These are phyloP conservation scores for Hypoxylon sp. DNA, from an alignment of 2,329 filamentous ascomycete species.

Conservation along the genomic window DNA sequence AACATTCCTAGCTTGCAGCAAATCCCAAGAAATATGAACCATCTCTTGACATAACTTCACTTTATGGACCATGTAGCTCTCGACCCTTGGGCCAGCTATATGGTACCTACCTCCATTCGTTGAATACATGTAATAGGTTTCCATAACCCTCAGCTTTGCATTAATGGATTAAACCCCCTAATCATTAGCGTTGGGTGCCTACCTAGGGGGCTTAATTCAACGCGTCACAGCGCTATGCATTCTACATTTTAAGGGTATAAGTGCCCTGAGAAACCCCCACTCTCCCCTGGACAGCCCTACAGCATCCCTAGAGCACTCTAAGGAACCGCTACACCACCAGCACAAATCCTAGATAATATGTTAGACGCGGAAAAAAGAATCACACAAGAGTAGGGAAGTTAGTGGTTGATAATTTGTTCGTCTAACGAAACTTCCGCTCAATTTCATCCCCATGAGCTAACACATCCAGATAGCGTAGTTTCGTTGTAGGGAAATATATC, in stretches of 20 bases:
- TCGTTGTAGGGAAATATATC: neutral
- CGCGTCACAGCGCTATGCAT: neutral
- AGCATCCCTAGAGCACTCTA: neutral
- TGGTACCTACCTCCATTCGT: no score
- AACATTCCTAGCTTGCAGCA: no score
- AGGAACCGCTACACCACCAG: neutral
- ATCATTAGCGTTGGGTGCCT: no score
- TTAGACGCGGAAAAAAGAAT: neutral
- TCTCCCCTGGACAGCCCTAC: neutral
- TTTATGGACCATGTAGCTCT: no score
- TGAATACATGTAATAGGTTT: no score
- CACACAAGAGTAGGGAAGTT: no score
- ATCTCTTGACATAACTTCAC: no score
- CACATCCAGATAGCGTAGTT: neutral
- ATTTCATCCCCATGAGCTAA: neutral
- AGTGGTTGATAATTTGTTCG: neutral
- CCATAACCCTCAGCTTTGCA: no score
- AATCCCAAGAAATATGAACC: no score
- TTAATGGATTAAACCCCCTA: no score
- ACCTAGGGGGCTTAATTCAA: no score
- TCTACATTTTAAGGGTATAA: neutral
- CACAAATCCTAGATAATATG: neutral
- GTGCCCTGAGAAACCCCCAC: neutral
- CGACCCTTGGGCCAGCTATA: no score
- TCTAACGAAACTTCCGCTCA: neutral